Base-by-base conservation (phyloP, 768 basidiomycete genomes). In the Psilocybe sp. region DNA sequence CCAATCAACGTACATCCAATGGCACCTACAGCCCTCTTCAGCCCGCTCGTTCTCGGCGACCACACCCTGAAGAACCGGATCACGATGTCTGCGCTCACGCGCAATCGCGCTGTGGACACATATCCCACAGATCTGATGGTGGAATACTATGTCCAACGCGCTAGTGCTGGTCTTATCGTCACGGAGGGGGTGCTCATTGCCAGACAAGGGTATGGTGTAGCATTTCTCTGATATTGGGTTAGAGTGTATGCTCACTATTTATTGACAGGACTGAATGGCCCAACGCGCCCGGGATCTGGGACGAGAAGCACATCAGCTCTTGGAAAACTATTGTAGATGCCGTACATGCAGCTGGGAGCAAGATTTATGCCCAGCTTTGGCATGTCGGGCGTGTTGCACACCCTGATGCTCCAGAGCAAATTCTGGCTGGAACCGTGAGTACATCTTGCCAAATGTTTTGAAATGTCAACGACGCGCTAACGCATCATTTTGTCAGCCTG, bases 241-340 rank as follows among this genome's bases (percentile, higher is more conserved):
- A 5, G 12, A 20, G 38, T 9, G 15, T 18, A 7, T 16, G 5
- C 20, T 15, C 23, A 28, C 23, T 35, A 31, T 13, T 12, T 23
- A 16, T 39, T 16, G 5, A 19, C 44, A 69, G 70, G 14, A 62
- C 69, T 14, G 67, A 70, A 56, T 74, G 70, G 70, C 59, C 58
- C 7, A 51, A 66, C 41, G 68, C 66, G 13, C 71, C 71, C 4
- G 73, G 74, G 1, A 65, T 74, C 31, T 76, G 70, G 69, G 67
- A 56, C 50, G 50, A 63, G 6, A 67, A 65, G 35, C 71, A 75
- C 40, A 53, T 69, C 5, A 52, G 46, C 11, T 70, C 53, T 3
- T 74, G 73, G 72, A 71, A 69, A 52, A 63, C 62, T 37, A 59
- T 79, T 42, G 64, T 58, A 7, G 66, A 70, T 36, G 64, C 63